A percentile compares a stretch with the other conserved stretches of the same genome.
Evolutionary conservation across 768 basidiomycete genomes (phyloP).

Genomic region (Auriscalpium vulgare): DNA sequence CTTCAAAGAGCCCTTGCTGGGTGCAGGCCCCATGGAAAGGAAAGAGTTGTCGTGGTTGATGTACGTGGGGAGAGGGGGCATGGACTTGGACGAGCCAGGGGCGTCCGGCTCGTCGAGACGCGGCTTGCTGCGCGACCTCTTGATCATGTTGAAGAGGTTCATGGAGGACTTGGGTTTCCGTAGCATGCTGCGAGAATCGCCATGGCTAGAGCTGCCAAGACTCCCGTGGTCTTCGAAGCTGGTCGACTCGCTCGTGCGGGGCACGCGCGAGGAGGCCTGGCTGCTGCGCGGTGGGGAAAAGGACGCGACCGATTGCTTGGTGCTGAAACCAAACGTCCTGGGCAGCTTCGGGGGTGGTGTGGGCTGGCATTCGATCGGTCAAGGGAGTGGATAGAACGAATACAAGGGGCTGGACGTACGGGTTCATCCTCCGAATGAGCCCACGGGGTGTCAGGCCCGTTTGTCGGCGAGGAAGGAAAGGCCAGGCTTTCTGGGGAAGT

Average conservation of each 20-base stretch:
- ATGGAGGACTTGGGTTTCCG: conserved; percentile 46
- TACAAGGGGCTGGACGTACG: conserved; percentile 2
- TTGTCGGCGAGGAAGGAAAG: background rate
- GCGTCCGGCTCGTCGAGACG: conserved; percentile 31
- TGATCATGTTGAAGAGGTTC: conserved; percentile 31
- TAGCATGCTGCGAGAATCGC: conserved; percentile 24
- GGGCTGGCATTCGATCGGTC: conserved; percentile 24
- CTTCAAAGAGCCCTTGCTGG: conserved; percentile 10
- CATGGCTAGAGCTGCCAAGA: conserved; percentile 27
- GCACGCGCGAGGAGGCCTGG: conserved; percentile 16
- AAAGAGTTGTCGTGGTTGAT: conserved; percentile 13
- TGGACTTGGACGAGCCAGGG: conserved; percentile 15
- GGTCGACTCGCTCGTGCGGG: conserved; percentile 22
- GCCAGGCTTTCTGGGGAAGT: conserved; percentile 3
- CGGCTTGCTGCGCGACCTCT: conserved; percentile 33
- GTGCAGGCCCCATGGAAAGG: conserved; percentile 18
- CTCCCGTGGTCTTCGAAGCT: conserved; percentile 20
- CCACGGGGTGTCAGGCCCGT: conserved; percentile 11
- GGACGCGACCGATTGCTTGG: conserved; percentile 35
- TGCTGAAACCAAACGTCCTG: conserved; percentile 28
- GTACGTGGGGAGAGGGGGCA: conserved; percentile 13
- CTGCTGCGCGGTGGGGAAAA: conserved; percentile 21
- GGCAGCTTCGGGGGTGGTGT: conserved; percentile 35
- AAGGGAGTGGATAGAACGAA: background rate
- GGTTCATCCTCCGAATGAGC: conserved; percentile 12